Evolutionary conservation across 208 protist genomes (phyloP).

Genomic region (Crithidia fasciculata): DNA sequence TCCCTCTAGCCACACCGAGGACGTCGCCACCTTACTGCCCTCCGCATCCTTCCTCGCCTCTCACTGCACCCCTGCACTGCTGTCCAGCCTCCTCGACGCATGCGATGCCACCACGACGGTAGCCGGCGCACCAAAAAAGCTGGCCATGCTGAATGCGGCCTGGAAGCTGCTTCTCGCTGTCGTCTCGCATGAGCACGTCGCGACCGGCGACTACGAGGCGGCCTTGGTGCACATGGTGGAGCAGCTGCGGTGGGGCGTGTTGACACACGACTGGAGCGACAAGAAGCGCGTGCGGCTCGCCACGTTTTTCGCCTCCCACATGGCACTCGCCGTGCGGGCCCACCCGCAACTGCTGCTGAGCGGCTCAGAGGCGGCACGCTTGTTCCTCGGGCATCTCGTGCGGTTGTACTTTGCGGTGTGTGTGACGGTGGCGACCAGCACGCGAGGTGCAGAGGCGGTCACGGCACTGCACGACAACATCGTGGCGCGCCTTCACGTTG

Average conservation of each 20-base stretch:
- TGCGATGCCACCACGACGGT: constrained; percentile 43
- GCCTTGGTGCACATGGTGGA: constrained; percentile 59
- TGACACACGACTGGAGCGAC: constrained; percentile 82
- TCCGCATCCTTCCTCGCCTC: constrained; percentile 28
- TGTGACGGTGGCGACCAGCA: constrained; percentile 59
- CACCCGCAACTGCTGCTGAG: constrained; percentile 43
- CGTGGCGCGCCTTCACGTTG: constrained; percentile 44
- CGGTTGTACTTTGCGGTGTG: constrained; percentile 50
- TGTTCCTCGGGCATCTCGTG: constrained; percentile 38
- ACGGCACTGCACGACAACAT: constrained; percentile 52
- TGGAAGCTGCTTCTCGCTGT: constrained; percentile 77
- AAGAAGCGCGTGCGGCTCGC: constrained; percentile 52
- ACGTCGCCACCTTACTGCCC: constrained; percentile 25
- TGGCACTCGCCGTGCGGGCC: constrained; percentile 56
- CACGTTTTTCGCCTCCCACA: constrained; percentile 77
- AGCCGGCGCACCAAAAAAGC: constrained; percentile 35
- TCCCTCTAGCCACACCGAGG: background rate
- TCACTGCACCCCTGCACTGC: constrained; percentile 36
- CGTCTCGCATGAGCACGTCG: constrained; percentile 34
- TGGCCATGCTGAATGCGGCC: constrained; percentile 58
- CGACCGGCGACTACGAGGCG: constrained; percentile 25
- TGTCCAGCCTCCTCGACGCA: constrained; percentile 45
- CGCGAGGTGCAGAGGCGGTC: constrained; percentile 27
- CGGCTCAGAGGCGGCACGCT: constrained; percentile 1
- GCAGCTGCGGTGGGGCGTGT: constrained; percentile 59